A percentile compares a stretch with the other conserved stretches of the same genome.
phyloP scores from a whole-genome alignment of 208 protist genomes.

The Leishmania martiniquensis region DNA sequence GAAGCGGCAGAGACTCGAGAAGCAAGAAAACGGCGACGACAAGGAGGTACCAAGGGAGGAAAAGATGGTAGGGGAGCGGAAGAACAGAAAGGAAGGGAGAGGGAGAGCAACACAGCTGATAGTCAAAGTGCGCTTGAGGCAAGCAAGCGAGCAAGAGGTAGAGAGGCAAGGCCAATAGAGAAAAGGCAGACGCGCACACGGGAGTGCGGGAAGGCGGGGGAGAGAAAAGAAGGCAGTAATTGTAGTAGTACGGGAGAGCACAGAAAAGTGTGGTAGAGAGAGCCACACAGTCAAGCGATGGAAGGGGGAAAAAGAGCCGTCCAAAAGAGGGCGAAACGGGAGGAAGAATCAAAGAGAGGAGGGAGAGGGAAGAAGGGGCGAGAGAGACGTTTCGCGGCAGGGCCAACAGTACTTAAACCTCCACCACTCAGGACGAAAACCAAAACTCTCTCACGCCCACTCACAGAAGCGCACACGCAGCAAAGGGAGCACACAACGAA shows the following conservation, averaged over 20 bases:
- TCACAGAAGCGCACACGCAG: background rate
- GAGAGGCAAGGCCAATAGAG: background rate
- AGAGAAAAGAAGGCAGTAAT: constrained; percentile 5
- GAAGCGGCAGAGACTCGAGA: background rate
- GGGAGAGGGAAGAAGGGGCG: background rate
- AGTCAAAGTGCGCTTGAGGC: background rate
- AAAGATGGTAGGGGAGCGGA: background rate
- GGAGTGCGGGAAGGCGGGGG: background rate
- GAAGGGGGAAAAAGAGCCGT: background rate
- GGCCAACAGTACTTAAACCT: background rate
- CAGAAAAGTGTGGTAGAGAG: background rate
- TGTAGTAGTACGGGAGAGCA: background rate
- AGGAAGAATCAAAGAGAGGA: background rate
- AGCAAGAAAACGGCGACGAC: constrained; percentile 9
- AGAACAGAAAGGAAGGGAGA: background rate
- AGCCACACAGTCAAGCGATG: background rate
- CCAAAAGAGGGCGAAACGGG: background rate
- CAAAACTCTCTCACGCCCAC: too few species aligned
- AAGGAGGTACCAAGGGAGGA: background rate
- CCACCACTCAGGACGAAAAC: background rate
- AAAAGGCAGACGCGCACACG: background rate
- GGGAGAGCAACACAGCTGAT: background rate
- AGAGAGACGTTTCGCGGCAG: background rate
- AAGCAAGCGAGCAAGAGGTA: background rate
- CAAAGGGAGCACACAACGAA: background rate